Percentiles rank a stretch among this genome's conserved stretches.
Conservation (phyloP, 2,329 filamentous ascomycete species). For the Fusarium domesticum region DNA sequence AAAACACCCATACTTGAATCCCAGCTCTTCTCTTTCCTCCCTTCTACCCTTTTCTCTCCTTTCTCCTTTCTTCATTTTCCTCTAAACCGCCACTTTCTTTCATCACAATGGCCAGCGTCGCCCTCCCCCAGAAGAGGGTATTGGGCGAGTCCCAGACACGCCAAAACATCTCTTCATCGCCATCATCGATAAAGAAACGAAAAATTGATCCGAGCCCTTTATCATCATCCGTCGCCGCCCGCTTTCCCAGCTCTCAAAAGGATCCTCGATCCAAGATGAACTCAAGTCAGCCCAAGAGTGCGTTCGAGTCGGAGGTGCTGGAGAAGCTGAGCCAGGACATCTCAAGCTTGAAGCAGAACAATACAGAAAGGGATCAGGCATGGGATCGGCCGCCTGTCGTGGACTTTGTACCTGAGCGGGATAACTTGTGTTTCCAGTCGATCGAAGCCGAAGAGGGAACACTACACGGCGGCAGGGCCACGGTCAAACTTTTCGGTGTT, state of each 20-base stretch:
- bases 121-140: slow-evolving; percentile 69
- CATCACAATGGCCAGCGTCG: slow-evolving; percentile 45
- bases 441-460: slow-evolving; percentile 94
- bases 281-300: slow-evolving; percentile 80
- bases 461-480: slow-evolving; percentile 68
- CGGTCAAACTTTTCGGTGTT: slow-evolving; percentile 91
- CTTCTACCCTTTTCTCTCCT: slow-evolving; percentile 1
- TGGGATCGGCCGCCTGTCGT: slow-evolving; percentile 67
- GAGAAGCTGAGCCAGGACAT: slow-evolving; percentile 97
- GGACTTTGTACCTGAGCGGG: slow-evolving; percentile 54
- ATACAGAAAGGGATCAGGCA: slow-evolving; percentile 87
- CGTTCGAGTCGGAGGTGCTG: slow-evolving; percentile 89
- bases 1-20: no score
- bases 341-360: slow-evolving; percentile 76
- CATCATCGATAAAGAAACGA: slow-evolving; percentile 70
- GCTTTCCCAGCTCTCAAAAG: slow-evolving; percentile 62
- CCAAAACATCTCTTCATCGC: slow-evolving; percentile 58
- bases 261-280: slow-evolving; percentile 57
- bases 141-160: slow-evolving; percentile 65
- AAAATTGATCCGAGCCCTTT: slow-evolving; percentile 66
- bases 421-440: slow-evolving; percentile 85
- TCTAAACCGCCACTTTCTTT: slow-evolving; percentile 13
- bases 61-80: slow-evolving; percentile 2
- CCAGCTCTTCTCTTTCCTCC: not conserved
- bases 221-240: slow-evolving; percentile 52